Percentiles rank a stretch among this genome's conserved stretches.
Conservation (phyloP, 2,329 filamentous ascomycete species). For the Ceratocystis cacaofunesta region DNA sequence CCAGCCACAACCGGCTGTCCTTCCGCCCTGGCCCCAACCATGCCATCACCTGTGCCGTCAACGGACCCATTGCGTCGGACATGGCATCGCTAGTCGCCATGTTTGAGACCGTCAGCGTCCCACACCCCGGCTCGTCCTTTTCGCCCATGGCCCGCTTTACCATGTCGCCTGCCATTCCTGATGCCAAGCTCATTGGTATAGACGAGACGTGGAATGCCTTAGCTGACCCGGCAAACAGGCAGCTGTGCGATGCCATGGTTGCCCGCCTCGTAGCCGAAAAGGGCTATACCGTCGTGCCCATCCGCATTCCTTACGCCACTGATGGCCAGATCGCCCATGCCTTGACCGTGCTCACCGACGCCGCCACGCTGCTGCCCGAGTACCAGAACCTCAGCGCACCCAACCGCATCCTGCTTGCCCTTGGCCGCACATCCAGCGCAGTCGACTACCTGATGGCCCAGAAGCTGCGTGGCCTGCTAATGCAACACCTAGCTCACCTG, state of each 20-base stretch:
- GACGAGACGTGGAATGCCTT: conserved; percentile 47
- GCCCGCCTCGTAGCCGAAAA: conserved; percentile 37
- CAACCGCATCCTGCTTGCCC: conserved; percentile 50
- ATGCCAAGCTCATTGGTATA: conserved; percentile 44
- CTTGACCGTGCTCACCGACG: conserved; percentile 56
- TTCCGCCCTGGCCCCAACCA: conserved; percentile 42
- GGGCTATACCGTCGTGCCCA: conserved; percentile 39
- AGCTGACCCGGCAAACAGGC: conserved; percentile 29
- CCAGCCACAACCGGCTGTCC: conserved; percentile 53
- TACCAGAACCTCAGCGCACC: conserved; percentile 39
- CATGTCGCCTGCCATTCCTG: conserved; percentile 19
- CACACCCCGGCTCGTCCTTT: conserved; percentile 46
- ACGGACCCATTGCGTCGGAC: conserved; percentile 52
- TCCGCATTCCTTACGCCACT: conserved; percentile 41
- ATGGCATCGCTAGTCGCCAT: conserved; percentile 51
- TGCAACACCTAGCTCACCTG: conserved; percentile 54
- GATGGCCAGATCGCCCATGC: conserved; percentile 60
- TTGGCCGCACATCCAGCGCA: conserved; percentile 47
- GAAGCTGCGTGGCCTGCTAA: conserved; percentile 51
- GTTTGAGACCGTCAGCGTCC: conserved; percentile 49
- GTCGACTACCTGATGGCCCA: conserved; percentile 56
- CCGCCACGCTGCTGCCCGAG: conserved; percentile 32
- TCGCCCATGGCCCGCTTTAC: conserved; percentile 24
- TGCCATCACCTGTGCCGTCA: conserved; percentile 46
- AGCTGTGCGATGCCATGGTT: conserved; percentile 30